phyloP scores from a whole-genome alignment of 192 early-diverging fungal species.

The Entophlyctis helioformis region DNA sequence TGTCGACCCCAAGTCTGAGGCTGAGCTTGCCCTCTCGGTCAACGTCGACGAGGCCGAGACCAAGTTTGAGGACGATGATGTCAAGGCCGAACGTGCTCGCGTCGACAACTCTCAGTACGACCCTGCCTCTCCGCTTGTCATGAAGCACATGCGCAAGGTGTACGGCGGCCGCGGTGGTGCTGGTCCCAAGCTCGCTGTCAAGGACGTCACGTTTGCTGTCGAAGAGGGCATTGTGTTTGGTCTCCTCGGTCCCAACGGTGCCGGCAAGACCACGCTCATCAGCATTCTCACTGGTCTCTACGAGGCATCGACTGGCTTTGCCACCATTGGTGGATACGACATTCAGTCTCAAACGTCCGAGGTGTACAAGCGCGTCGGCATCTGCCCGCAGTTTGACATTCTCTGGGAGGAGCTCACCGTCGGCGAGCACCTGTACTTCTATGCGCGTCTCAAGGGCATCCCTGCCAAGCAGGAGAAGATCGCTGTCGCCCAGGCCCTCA shows the following conservation, averaged over 20 bases:
- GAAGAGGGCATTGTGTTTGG: conserved; percentile 34
- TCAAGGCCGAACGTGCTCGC: conserved; percentile 42
- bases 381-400: conserved; percentile 67
- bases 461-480: conserved; percentile 27
- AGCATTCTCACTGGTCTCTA: conserved; percentile 62
- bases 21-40: conserved; percentile 19
- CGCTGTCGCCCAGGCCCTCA: conserved; percentile 32
- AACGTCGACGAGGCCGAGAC: conserved; percentile 4
- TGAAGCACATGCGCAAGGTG: conserved; percentile 52
- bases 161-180: conserved; percentile 25
- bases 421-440: conserved; percentile 59
- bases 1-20: conserved; percentile 35
- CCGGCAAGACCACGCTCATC: conserved; percentile 69
- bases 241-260: conserved; percentile 54
- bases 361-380: conserved; percentile 54
- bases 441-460: conserved; percentile 65
- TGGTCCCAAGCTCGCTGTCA: conserved; percentile 46
- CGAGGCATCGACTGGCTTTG: conserved; percentile 40
- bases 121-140: conserved; percentile 34
- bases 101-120: conserved; percentile 26
- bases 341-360: conserved; percentile 34
- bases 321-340: conserved; percentile 48
- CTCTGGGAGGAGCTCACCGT: conserved; percentile 66
- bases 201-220: conserved; percentile 51
- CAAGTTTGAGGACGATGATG: conserved; percentile 46